Conservation (phyloP, 345 rosid genomes). For the Viola odorata region DNA sequence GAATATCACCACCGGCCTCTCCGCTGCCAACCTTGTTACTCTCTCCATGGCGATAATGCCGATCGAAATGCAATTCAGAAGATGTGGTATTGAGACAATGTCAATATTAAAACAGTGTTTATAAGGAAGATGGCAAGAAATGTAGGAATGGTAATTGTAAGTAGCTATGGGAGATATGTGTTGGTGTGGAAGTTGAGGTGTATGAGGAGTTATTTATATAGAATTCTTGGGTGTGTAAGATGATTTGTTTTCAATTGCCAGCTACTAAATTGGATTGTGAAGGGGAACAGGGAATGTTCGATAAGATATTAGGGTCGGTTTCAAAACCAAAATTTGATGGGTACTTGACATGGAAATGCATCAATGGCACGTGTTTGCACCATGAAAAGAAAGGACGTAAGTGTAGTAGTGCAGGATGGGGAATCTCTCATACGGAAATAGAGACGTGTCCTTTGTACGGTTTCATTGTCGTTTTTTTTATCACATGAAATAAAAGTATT, state of each 20-base stretch:
- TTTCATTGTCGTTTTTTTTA: not conserved
- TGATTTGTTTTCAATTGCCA: not conserved
- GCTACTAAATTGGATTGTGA: slow-evolving; percentile 3
- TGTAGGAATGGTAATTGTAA: not conserved
- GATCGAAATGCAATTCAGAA: not conserved
- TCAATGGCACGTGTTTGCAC: slow-evolving; percentile 1
- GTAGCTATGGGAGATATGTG: not conserved
- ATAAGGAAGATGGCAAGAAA: not conserved
- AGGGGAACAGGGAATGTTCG: slow-evolving; percentile 23
- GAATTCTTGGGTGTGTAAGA: slow-evolving; percentile 4
- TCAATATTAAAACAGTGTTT: not conserved
- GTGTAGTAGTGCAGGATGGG: slow-evolving; percentile 13
- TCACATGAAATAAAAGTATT: not conserved
- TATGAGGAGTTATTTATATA: slow-evolving; percentile 21
- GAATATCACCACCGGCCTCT: slow-evolving; percentile 86
- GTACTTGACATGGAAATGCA: slow-evolving; percentile 8
- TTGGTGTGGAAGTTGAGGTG: slow-evolving; percentile 13
- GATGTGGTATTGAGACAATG: not conserved
- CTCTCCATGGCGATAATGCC: slow-evolving; percentile 42
- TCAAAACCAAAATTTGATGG: slow-evolving; percentile 19
- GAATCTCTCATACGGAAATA: slow-evolving; percentile 37
- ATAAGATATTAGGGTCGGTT: slow-evolving; percentile 29
- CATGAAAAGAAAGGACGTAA: not conserved
- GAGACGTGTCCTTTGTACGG: slow-evolving; percentile 25
- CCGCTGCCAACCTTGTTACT: slow-evolving; percentile 49